Conservation (phyloP, 495 filamentous ascomycete species). For the Aspergillus olivimuriae region DNA sequence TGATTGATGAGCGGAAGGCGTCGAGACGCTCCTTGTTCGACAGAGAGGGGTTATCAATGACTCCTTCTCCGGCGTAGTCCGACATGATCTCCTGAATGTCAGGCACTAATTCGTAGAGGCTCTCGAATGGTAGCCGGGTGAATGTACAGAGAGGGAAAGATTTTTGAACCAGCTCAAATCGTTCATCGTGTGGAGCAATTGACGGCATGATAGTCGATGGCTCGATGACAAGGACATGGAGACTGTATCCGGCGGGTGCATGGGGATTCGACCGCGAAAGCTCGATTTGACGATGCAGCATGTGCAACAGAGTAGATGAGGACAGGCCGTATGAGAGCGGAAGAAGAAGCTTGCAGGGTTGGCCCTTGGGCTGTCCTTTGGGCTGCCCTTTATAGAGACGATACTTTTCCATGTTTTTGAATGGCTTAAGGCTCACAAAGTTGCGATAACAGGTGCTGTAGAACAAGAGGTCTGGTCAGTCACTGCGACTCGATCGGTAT, state of each 20-base stretch:
- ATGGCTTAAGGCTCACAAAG: conserved; percentile 68
- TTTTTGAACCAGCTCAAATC: conserved; percentile 32
- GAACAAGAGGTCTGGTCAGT: conserved; percentile 8
- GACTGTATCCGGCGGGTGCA: conserved; percentile 53
- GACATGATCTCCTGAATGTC: conserved; percentile 24
- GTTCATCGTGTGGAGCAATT: conserved; percentile 17
- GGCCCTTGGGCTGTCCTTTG: conserved; percentile 24
- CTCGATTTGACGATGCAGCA: conserved; percentile 63
- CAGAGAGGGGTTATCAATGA: conserved; percentile 22
- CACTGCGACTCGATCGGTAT: neutral
- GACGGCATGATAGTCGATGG: conserved; percentile 34
- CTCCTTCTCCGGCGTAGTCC: conserved; percentile 21
- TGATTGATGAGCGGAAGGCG: conserved; percentile 48
- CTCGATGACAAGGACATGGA: conserved; percentile 64
- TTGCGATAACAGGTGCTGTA: conserved; percentile 66
- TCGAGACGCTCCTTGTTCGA: conserved; percentile 42
- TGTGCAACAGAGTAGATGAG: conserved; percentile 69
- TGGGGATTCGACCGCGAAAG: conserved; percentile 49
- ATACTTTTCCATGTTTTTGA: conserved; percentile 71
- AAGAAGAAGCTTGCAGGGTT: conserved; percentile 56
- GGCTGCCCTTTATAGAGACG: conserved; percentile 28
- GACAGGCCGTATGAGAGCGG: conserved; percentile 80
- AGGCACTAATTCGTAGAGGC: conserved; percentile 42
- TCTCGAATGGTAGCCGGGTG: conserved; percentile 48
- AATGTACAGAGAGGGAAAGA: conserved; percentile 57